Percentiles rank a stretch among this genome's conserved stretches.
phyloP scores from a whole-genome alignment of 306 rosid species.

The Gleditsia sinensis region DNA sequence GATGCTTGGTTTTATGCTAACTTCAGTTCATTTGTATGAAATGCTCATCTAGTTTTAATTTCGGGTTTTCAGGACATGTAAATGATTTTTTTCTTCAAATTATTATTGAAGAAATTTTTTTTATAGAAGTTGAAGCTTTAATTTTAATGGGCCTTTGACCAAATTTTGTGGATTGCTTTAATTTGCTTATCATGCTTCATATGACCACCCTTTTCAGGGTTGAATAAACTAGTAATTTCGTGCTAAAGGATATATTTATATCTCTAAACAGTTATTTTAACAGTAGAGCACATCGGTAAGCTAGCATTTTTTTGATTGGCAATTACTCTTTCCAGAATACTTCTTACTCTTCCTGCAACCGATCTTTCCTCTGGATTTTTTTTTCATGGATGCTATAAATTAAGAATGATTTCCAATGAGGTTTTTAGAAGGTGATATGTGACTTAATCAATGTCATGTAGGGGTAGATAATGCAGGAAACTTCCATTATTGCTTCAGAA shows the following conservation, averaged over 20 bases:
- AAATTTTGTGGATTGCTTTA: background rate
- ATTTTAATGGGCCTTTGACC: background rate
- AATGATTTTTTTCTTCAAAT: background rate
- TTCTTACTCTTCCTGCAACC: background rate
- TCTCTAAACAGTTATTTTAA: background rate
- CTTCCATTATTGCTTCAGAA: conserved; percentile 24
- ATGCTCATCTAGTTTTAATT: conserved; percentile 18
- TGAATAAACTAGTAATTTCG: background rate
- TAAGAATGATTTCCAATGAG: conserved; percentile 1
- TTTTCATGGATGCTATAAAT: background rate
- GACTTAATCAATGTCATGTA: conserved; percentile 21
- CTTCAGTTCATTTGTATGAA: background rate
- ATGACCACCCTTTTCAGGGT: background rate
- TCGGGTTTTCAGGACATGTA: conserved; percentile 10
- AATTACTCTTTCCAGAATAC: background rate
- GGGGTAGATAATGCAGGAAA: conserved; percentile 30
- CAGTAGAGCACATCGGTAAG: background rate
- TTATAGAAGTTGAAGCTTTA: background rate
- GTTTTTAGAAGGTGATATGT: conserved; percentile 3
- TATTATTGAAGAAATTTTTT: background rate
- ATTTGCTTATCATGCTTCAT: background rate
- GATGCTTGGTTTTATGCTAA: background rate
- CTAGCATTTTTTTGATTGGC: conserved; percentile 5
- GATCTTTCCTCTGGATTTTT: background rate
- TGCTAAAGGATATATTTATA: conserved; percentile 16